These are phyloP conservation scores for Paecilomyces dactylethromorphus DNA, from an alignment of 2,329 filamentous ascomycete species.

Conservation along the genomic window DNA sequence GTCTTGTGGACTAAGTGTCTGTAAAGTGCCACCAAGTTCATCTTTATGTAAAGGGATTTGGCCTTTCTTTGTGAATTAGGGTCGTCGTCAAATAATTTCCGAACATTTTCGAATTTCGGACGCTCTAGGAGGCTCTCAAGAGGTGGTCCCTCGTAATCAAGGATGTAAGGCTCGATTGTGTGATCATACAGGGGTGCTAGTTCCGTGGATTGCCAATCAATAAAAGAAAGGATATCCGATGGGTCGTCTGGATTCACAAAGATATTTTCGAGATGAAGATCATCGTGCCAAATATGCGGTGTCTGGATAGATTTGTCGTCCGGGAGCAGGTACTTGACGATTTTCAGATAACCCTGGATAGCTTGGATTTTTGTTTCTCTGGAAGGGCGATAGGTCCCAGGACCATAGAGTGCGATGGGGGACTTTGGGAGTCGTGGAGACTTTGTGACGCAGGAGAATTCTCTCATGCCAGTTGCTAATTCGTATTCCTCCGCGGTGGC, in stretches of 20 bases:
- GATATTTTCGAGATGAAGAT: constrained; percentile 21
- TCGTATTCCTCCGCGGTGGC: constrained; percentile 22
- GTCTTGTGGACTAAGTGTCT: constrained; percentile 16
- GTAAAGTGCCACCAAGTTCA: constrained; percentile 22
- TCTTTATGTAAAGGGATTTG: constrained; percentile 18
- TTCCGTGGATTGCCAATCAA: constrained; percentile 2
- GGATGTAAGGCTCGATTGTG: not conserved
- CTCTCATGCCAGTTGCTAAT: constrained; percentile 24
- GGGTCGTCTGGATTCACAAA: constrained; percentile 6
- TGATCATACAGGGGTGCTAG: not conserved
- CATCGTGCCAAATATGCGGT: constrained; percentile 11
- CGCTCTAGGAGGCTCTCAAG: constrained; percentile 12
- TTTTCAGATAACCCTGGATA: not conserved
- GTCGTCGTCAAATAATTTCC: constrained; percentile 13
- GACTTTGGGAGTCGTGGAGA: constrained; percentile 24
- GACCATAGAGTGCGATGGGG: constrained; percentile 27
- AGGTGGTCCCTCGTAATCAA: not conserved
- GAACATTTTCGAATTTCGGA: constrained; percentile 14
- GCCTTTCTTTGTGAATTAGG: constrained; percentile 14
- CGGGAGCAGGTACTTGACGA: not conserved
- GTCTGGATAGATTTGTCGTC: constrained; percentile 18
- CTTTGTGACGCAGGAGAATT: constrained; percentile 23
- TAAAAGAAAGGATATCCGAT: not conserved
- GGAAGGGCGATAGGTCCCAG: constrained; percentile 25
- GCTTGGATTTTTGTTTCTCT: not conserved